Base-by-base conservation (phyloP, 2,329 filamentous ascomycete species). In the Penicillium capsulatum region DNA sequence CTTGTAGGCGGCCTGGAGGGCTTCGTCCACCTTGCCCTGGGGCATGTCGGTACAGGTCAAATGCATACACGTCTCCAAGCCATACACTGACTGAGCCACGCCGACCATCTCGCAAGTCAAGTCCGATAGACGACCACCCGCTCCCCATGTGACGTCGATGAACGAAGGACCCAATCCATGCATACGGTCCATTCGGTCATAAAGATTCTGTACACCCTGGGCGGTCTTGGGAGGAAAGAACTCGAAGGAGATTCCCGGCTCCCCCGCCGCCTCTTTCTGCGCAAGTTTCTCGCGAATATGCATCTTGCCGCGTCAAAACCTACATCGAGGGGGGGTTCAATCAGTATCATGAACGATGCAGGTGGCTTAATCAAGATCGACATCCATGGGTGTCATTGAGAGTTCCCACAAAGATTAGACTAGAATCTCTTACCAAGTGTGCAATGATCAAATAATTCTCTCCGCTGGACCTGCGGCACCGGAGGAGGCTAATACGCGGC, bases 131-230 rank as follows among this genome's bases (percentile, higher is more conserved):
- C 86, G 83, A 33, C 92, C 92, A 54, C 92, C 92, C 36, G 92
- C 92, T 49, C 94, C 94, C 92, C 92, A 98, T 48, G 92, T 98
- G 60, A 98, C 85, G 68, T 98, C 92, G 65, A 98, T 89, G 73
- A 98, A 98, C 60, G 90, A 84, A 49, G 91, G 92, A 2, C 89
- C 92, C 49, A 94, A 80, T 59, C 84, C 80, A 68, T 95, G 89
- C 92, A 98, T 98, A 69, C 90, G 89, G 70, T 98, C 92, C 86
- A 98, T 97, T 55, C 92, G 87, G 58, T 98, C 92, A 75, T 98
- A 98, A 42, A 98, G 82, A 67, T 98, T 98, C 72, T 98, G 92
- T 9, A 98, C 91, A 76, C 92, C 92, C 71, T 72, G 68, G 15
- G 68, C 67, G 3, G 92, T 98, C 74, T 98, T 98, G 27, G 92